Evolutionary conservation across 768 basidiomycete genomes (phyloP), one percentile per base, ranked within the genome.

Genomic region (Mycena filopes): DNA sequence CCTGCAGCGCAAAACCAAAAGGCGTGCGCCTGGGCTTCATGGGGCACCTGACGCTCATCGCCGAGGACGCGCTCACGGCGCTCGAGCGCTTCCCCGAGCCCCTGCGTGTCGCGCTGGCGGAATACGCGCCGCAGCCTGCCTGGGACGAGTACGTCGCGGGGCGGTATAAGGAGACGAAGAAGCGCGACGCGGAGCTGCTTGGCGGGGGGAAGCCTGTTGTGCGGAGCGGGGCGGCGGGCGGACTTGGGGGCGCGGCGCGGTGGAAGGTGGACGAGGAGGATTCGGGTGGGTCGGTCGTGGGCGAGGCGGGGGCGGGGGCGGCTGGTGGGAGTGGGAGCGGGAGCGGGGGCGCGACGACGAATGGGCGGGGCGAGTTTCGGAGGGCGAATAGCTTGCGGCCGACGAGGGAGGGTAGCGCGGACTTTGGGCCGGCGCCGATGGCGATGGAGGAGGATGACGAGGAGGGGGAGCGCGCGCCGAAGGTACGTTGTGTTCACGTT

Each of bases 21-120:
- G 88, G 91, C 23, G 85, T 92, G 38, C 88, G 96, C 29, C 77
- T 97, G 45, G 96, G 96, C 3, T 97, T 94, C 78, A 99, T 99
- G 97, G 97, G 97, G 0, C 96, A 99, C 76, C 85, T 99, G 18
- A 93, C 92, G 15, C 88, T 98, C 69, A 95, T 99, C 70, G 91
- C 96, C 0, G 98, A 98, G 77, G 97, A 99, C 72, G 89, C 98
- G 21, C 90, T 98, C 74, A 88, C 89, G 60, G 93, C 96, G 11
- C 85, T 99, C 63, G 90, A 94, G 23, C 90, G 93, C 55, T 96
- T 94, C 78, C 95, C 96, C 0, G 82, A 86, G 18, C 94, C 96
- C 31, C 82, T 98, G 25, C 84, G 88, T 26, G 80, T 83, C 1
- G 79, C 83, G 60, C 86, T 98, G 63, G 82, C 86, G 47, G 81